Evolutionary conservation across 129 eudicot genomes (phyloP), one percentile per base, ranked within the genome.

Genomic region (Apium graveolens): DNA sequence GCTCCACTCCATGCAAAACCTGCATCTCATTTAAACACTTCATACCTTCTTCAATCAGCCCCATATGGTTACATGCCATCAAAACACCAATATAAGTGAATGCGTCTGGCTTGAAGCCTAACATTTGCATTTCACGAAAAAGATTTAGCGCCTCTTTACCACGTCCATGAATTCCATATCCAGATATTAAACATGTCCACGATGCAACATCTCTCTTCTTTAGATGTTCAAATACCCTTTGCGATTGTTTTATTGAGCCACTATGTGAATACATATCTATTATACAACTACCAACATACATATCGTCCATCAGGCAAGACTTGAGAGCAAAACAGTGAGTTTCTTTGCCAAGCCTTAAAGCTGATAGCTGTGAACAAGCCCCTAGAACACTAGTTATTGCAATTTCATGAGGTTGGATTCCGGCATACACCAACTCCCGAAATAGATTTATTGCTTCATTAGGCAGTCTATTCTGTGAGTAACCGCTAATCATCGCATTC

Each of bases 231-330:
- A 90, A 90, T 46, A 86, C 84, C 76, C 71, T 80, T 39, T 75
- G 80, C 26, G 90, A 82, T 68, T 77, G 76, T 83, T 86, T 83
- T 79, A 90, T 75, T 74, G 79, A 81, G 55, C 96, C 92, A 68
- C 85, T 77, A 57, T 90, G 87, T 27, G 91, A 87, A 46, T 90
- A 90, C 96, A 90, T 86, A 84, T 90, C 89, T 79, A 90, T 81
- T 78, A 85, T 81, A 3, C 89, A 81, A 60, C 85, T 84, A 71
- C 34, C 43, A 35, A 90, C 83, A 42, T 69, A 83, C 20, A 62
- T 5, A 76, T 88, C 92, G 51, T 45, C 72, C 11, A 53, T 75
- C 62, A 90, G 83, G 79, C 71, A 7, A 53, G 83, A 80, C 78
- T 85, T 90, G 51, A 88, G 69, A 72, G 89, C 86, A 78, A 77